Evolutionary conservation across 2,329 filamentous ascomycete genomes (phyloP), one percentile per base, ranked within the genome.

Genomic region (Bisporella sp.): DNA sequence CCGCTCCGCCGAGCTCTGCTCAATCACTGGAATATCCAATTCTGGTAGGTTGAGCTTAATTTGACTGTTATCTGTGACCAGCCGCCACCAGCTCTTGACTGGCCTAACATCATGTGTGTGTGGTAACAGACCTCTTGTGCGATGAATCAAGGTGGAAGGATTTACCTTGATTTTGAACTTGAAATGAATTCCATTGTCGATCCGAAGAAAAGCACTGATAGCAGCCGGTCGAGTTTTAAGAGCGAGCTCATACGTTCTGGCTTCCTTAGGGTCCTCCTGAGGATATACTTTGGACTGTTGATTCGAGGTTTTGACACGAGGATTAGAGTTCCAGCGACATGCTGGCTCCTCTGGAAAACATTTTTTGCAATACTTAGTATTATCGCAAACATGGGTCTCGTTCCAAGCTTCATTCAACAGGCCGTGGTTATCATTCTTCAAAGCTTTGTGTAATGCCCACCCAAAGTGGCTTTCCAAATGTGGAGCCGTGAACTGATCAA

Each of bases 251-350:
- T 73, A 80, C 0, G 61, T 51, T 2, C 71, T 73, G 31, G 78
- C 77, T 52, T 72, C 68, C 49, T 70, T 60, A 0, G 73, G 70
- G 54, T 81, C 71, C 58, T 82, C 79, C 45, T 72, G 73, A 1
- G 75, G 69, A 11, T 65, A 65, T 21, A 74, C 57, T 35, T 64
- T 65, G 2, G 12, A 13, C 28, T 11, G 28, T n/a, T 41, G 30
- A 9, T 30, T 48, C 31, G 5, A 11, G 4, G 62, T 59, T 9
- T 59, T 59, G 31, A 37, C 48, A 1, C 51, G 33, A 5, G 47
- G 37, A 21, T 21, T 21, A 21, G 21, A 21, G 5, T 57, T 62
- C 72, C 71, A 75, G 30, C 64, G 57, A 11, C 72, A 50, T 4
- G 48, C 47, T 1, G 73, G 72, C 7, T 59, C 59, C 2, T 47